Evolutionary conservation across 345 rosid species (phyloP).

Genomic region (Hibiscus mutabilis): DNA sequence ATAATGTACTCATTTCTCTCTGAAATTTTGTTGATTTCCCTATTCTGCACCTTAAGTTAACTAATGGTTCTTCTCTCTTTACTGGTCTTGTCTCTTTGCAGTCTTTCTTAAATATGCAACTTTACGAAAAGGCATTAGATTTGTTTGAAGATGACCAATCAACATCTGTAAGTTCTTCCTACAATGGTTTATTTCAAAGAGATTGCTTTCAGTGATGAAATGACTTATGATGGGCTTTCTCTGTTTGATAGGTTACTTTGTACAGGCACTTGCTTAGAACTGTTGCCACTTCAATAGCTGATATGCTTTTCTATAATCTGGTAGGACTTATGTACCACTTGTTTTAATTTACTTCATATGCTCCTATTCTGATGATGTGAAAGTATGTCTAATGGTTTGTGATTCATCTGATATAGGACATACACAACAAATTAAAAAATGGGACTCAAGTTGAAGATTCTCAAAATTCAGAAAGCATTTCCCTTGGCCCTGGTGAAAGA

Average conservation of each 20-base stretch:
- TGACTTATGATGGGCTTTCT: constrained; percentile 9
- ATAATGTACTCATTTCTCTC: constrained; percentile 9
- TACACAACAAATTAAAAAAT: constrained; percentile 68
- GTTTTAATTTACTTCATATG: constrained; percentile 9
- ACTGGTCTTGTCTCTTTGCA: constrained; percentile 27
- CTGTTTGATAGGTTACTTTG: constrained; percentile 60
- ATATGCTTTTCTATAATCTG: constrained; percentile 64
- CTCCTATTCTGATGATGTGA: constrained; percentile 4
- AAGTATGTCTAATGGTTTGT: constrained; percentile 11
- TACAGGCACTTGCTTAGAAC: constrained; percentile 90
- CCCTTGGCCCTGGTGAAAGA: constrained; percentile 57
- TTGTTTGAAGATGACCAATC: constrained; percentile 87
- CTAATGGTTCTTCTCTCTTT: constrained; percentile 5
- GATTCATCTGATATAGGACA: constrained; percentile 38
- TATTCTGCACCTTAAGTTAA: not conserved
- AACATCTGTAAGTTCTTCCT: constrained; percentile 62
- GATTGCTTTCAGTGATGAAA: constrained; percentile 19
- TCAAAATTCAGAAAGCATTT: constrained; percentile 38
- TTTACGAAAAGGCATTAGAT: constrained; percentile 83
- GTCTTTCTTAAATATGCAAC: constrained; percentile 87
- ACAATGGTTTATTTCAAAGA: not conserved
- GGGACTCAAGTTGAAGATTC: constrained; percentile 66
- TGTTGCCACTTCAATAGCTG: constrained; percentile 58
- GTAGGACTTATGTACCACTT: constrained; percentile 28
- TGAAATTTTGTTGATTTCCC: constrained; percentile 3